These are phyloP conservation scores for Ganoderma lingzhi DNA, from an alignment of 1,284 basidiomycete genomes.

Conservation along the genomic window DNA sequence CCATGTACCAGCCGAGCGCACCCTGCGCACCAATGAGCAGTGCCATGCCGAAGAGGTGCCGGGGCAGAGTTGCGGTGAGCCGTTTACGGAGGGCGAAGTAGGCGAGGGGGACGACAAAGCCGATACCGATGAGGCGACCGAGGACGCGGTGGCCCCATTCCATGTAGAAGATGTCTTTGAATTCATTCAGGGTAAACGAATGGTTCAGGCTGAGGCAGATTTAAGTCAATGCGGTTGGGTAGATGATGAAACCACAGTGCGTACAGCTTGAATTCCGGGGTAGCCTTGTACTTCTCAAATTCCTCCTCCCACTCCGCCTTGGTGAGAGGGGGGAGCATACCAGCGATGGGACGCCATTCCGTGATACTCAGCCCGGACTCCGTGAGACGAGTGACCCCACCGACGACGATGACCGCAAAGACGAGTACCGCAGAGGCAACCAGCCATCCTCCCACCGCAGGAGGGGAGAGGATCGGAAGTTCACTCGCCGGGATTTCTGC, in stretches of 20 bases:
- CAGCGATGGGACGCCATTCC: constrained; percentile 97
- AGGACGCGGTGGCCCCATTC: constrained; percentile 98
- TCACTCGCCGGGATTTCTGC: constrained; percentile 40
- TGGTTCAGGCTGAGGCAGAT: constrained; percentile 79
- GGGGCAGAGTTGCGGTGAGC: constrained; percentile 69
- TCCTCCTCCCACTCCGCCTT: constrained; percentile 87
- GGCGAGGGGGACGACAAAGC: constrained; percentile 81
- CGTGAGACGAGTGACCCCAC: constrained; percentile 95
- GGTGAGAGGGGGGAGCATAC: constrained; percentile 85
- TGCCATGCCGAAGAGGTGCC: constrained; percentile 76
- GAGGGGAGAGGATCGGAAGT: constrained; percentile 72
- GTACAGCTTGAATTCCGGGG: constrained; percentile 95
- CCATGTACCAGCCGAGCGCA: constrained; percentile 99
- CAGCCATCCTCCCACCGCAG: constrained; percentile 85
- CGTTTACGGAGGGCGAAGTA: constrained; percentile 81
- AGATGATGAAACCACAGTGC: constrained; percentile 37
- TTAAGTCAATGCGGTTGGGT: neutral
- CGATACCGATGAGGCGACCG: constrained; percentile 88
- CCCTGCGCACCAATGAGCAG: constrained; percentile 91
- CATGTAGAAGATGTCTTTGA: constrained; percentile 98
- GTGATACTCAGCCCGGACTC: constrained; percentile 98
- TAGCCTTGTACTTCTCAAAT: constrained; percentile 95
- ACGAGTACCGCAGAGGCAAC: constrained; percentile 86
- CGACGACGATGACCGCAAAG: constrained; percentile 93
- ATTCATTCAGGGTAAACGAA: constrained; percentile 87